Conservation (phyloP, 345 rosid genomes). For the Citrus unshiu region DNA sequence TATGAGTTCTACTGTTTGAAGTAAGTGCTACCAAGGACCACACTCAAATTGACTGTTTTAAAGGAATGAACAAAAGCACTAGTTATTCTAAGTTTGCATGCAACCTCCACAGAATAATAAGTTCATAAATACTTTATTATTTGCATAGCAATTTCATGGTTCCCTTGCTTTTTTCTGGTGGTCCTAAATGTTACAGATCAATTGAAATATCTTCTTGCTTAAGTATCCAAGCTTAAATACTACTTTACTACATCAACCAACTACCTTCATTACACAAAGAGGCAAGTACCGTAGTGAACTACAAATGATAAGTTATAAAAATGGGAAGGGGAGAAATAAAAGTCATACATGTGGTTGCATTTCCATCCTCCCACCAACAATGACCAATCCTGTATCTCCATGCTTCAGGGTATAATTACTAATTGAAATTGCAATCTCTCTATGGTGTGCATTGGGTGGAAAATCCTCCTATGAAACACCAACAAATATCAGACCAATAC, state of each 20-base stretch:
- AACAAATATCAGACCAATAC: constrained; percentile 3
- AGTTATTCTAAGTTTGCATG: not conserved
- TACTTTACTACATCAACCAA: not conserved
- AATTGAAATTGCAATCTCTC: constrained; percentile 75
- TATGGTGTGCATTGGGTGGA: constrained; percentile 86
- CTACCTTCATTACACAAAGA: not conserved
- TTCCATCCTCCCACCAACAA: constrained; percentile 98
- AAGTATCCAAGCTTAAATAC: not conserved
- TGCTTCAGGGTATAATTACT: constrained; percentile 88
- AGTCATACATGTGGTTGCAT: constrained; percentile 79
- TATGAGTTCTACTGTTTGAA: not conserved
- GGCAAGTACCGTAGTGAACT: not conserved
- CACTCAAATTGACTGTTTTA: not conserved
- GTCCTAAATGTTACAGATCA: not conserved
- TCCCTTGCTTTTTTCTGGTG: not conserved
- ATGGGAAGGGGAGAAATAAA: not conserved
- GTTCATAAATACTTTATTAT: not conserved
- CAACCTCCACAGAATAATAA: not conserved
- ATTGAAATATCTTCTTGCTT: not conserved
- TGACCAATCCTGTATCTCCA: constrained; percentile 80
- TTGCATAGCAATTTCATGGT: not conserved
- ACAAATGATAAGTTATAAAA: not conserved
- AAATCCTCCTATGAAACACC: constrained; percentile 67
- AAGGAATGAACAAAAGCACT: not conserved
- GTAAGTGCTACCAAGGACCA: not conserved